Evolutionary conservation across 1,284 basidiomycete species (phyloP).

Genomic region (Rhodotorula sp.): DNA sequence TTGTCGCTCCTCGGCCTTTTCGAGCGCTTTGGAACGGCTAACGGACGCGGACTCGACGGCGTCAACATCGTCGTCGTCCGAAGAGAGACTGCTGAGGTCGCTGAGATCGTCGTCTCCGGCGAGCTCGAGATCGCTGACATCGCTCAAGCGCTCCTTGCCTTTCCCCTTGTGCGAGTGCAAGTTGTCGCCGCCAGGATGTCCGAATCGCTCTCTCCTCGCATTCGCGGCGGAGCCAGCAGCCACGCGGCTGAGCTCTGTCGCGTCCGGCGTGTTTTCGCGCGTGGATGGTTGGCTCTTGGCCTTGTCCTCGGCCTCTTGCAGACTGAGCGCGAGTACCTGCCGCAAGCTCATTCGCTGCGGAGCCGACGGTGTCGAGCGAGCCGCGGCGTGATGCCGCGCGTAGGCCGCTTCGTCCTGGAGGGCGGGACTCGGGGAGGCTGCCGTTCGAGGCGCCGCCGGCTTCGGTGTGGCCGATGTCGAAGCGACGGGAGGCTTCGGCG

Average conservation of each 20-base stretch:
- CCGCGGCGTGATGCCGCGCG: slow-evolving; percentile 2
- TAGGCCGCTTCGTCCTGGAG: neutral
- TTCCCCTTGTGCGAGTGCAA: neutral
- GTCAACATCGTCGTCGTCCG: slow-evolving; percentile 20
- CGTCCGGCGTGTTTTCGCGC: slow-evolving; percentile 13
- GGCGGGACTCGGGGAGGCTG: neutral
- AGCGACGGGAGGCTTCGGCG: neutral
- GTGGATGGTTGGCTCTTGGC: neutral
- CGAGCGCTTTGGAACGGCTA: neutral
- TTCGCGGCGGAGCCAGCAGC: neutral
- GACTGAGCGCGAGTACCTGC: slow-evolving; percentile 34
- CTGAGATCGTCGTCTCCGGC: slow-evolving; percentile 8
- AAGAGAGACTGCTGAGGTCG: neutral
- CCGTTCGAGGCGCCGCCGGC: neutral
- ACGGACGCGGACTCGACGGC: neutral
- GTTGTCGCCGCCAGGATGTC: neutral
- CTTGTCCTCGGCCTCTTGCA: slow-evolving; percentile 26
- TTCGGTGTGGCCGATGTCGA: neutral
- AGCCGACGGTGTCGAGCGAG: neutral
- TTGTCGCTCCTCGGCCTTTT: slow-evolving; percentile 35
- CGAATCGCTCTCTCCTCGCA: neutral
- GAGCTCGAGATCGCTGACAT: slow-evolving; percentile 25
- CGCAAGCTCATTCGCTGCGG: slow-evolving; percentile 25
- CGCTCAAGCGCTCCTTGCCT: slow-evolving; percentile 9
- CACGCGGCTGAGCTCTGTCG: slow-evolving; percentile 1